Evolutionary conservation across 2,329 filamentous ascomycete species (phyloP), one percentile per base, ranked within the genome.

Genomic region (Aspergillus versicolor): DNA sequence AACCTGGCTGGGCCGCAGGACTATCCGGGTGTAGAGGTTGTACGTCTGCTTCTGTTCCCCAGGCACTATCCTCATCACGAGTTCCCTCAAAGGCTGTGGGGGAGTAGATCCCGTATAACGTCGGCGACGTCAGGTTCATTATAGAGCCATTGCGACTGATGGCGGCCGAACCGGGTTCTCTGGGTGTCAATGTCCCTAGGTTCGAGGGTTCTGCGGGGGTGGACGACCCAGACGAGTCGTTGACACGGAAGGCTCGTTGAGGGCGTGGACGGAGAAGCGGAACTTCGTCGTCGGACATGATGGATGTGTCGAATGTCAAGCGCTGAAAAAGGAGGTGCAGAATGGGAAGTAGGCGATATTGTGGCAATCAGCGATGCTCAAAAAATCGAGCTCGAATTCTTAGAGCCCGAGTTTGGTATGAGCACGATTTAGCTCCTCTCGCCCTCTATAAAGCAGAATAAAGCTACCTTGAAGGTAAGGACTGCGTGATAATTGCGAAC

Each of bases 71-170:
- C 60, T 87, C 86, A 62, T 85, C 84, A 58, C 67, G 79, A 73
- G 63, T 82, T 75, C 61, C 75, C 44, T 83, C 79, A 57, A 83
- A 83, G 32, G 82, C 81, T 1, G 84, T 84, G 6, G 86, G 86
- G 11, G 87, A 87, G 79, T 96, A 99, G 67, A 99, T 99, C 54
- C 94, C 93, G 65, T 89, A 90, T 5, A 99, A 83, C 0, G 94
- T 96, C 2, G 91, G 92, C 9, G 90, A 88, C 4, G 91, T 96
- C 59, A 99, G 82, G 71, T 97, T 96, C 69, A 92, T 79, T 56
- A 91, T 84, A 9, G 91, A 96, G 63, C 88, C 86, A 22, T 88
- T 89, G 57, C 90, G 86, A 69, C 84, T 88, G 63, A 85, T 79
- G 51, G 63, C 82, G 76, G 63, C 73, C 61, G 66, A 71, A 34